Conservation (phyloP, 805 yeast genomes). For the Suhomyces vadensis region DNA sequence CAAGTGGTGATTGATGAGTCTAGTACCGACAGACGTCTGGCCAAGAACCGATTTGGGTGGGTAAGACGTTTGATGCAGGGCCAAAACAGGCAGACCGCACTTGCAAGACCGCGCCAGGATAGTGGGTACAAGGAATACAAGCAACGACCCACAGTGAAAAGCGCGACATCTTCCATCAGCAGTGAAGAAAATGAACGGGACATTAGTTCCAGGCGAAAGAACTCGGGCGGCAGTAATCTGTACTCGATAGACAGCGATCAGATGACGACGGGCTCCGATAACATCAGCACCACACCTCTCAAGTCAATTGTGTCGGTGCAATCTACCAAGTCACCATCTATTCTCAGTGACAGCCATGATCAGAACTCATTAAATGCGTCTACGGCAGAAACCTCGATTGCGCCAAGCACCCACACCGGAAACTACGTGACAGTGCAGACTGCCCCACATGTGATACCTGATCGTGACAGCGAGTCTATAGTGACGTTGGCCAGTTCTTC, state of each 20-base stretch:
- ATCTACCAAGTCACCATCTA: slow-evolving; percentile 42
- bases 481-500: slow-evolving; percentile 45
- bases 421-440: slow-evolving; percentile 8
- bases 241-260: slow-evolving; percentile 16
- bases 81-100: slow-evolving; percentile 20
- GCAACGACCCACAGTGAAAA: neutral
- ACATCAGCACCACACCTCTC: slow-evolving; percentile 50
- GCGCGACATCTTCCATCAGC: neutral
- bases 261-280: slow-evolving; percentile 31
- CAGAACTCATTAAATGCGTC: slow-evolving; percentile 39
- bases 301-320: slow-evolving; percentile 45
- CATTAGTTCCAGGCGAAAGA: neutral
- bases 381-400: slow-evolving; percentile 52
- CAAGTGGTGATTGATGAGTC: neutral
- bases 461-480: slow-evolving; percentile 44
- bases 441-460: slow-evolving; percentile 14
- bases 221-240: slow-evolving; percentile 7
- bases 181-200: slow-evolving; percentile 1
- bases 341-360: slow-evolving; percentile 35
- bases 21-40: slow-evolving; percentile 27
- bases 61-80: slow-evolving; percentile 43
- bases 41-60: slow-evolving; percentile 39
- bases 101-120: slow-evolving; percentile 1
- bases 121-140: neutral
- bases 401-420: slow-evolving; percentile 37